Evolutionary conservation across 805 yeast species (phyloP).

Genomic region (Wickerhamiella musiphila): DNA sequence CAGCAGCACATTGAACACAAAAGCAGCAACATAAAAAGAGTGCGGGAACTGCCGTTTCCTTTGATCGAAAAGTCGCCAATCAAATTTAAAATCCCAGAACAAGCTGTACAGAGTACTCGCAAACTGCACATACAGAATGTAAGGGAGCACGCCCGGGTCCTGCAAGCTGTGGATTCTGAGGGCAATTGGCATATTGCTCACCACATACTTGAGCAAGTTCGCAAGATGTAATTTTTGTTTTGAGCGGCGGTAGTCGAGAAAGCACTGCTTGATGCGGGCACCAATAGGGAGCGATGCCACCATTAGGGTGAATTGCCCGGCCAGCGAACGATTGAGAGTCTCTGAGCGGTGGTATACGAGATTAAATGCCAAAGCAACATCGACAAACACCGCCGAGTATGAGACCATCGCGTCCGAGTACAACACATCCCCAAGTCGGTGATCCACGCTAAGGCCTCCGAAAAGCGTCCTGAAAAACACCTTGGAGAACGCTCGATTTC

Average conservation of each 20-base stretch:
- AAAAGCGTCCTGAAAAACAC: constrained; percentile 31
- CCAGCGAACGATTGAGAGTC: constrained; percentile 20
- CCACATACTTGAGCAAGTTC: constrained; percentile 54
- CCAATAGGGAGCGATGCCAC: constrained; percentile 38
- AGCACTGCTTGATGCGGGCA: constrained; percentile 72
- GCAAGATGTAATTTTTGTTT: constrained; percentile 38
- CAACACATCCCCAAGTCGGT: constrained; percentile 61
- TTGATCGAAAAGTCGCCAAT: constrained; percentile 54
- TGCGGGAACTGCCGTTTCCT: constrained; percentile 16
- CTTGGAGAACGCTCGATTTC: constrained; percentile 26
- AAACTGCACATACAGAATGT: constrained; percentile 27
- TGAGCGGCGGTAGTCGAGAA: constrained; percentile 42
- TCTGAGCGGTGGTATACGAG: constrained; percentile 31
- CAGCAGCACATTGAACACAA: constrained; percentile 40
- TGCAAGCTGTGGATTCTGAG: constrained; percentile 8
- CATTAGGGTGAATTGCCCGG: constrained; percentile 22
- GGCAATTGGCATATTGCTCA: constrained; percentile 10
- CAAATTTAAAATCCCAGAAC: constrained; percentile 77
- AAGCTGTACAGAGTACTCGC: constrained; percentile 64
- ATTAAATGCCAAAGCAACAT: constrained; percentile 40
- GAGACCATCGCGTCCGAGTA: constrained; percentile 76
- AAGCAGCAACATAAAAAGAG: constrained; percentile 37
- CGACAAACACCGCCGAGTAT: constrained; percentile 58
- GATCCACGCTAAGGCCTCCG: constrained; percentile 42
- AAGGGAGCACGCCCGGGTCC: constrained; percentile 3